Evolutionary conservation across 495 filamentous ascomycete species (phyloP), one percentile per base, ranked within the genome.

Genomic region (Darksidea phi): DNA sequence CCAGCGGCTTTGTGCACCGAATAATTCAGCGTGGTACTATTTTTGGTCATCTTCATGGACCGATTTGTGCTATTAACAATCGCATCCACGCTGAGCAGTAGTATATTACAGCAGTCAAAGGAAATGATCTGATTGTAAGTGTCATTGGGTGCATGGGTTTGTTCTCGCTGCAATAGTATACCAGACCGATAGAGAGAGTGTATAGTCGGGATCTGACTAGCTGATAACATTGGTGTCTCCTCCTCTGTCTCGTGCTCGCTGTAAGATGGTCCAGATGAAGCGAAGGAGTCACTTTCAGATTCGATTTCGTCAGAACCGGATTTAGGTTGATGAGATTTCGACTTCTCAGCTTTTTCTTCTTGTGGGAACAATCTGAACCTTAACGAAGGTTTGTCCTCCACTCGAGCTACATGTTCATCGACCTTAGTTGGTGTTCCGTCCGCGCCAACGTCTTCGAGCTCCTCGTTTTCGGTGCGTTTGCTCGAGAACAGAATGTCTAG

Each of bases 51-150:
- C 17, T 37, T 60, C 50, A 61, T 32, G 10, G 50, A 10, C 6
- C 47, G 8, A 37, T 60, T 61, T 0, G 61, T 56, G 20, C 54
- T 47, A 28, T 68, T 68, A n/a, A 68, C 57, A 41, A 68, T 64
- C 10, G 55, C 55, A n/a, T 63, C 65, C 2, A 60, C 65, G 43
- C 55, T 24, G 0, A 68, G 47, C 10, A 37, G 56, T 8, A 56
- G 57, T 11, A 68, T 51, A 24, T 64, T 61, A 38, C 57, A 57
- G 26, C 38, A 61, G 23, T n/a, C 26, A 21, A 64, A 61, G 3
- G 54, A 55, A 4, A 68, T n/a, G 1, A 48, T 53, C n/a, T 49
- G 32, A 17, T 68, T 68, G 47, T 52, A 57, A 8, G 43, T 1
- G 21, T 62, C 64, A 20, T 67, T 63, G 11, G 57, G 52, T 11